Percentiles rank a stretch among this genome's conserved stretches.
These are phyloP conservation scores for Trichoderma koningiopsis DNA, from an alignment of 2,329 filamentous ascomycete species.

Conservation along the genomic window DNA sequence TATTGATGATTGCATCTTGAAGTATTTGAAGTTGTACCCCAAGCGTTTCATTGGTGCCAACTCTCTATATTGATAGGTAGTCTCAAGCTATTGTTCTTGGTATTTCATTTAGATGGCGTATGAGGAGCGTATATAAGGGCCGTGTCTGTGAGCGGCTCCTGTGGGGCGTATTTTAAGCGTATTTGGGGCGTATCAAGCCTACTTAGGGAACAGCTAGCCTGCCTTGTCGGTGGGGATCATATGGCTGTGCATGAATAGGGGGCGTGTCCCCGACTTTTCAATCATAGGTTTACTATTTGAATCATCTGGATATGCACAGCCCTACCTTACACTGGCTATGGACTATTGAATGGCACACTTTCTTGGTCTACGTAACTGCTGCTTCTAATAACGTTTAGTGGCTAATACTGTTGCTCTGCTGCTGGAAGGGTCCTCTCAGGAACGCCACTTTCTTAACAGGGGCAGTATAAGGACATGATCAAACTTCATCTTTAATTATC, in stretches of 20 bases:
- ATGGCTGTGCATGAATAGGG: no score
- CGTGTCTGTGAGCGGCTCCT: neutral
- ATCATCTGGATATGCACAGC: neutral
- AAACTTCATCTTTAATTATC: no score
- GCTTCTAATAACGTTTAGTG: neutral
- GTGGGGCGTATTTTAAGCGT: neutral
- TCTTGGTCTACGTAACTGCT: neutral
- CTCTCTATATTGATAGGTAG: neutral
- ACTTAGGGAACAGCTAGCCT: no score
- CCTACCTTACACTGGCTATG: neutral
- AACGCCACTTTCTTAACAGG: neutral
- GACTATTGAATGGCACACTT: no score
- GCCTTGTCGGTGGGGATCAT: no score
- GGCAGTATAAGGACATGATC: no score
- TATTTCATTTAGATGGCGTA: neutral
- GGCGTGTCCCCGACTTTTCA: no score
- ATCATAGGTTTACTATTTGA: no score
- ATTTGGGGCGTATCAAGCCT: neutral
- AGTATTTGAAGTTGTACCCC: neutral
- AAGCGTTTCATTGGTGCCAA: neutral
- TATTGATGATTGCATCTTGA: neutral
- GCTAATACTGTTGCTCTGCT: neutral
- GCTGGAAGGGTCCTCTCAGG: neutral
- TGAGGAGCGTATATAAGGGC: neutral
- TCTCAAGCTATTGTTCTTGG: neutral